Evolutionary conservation across 305 asterid genomes (phyloP), one percentile per base, ranked within the genome.

Genomic region (Solanum hybrid): DNA sequence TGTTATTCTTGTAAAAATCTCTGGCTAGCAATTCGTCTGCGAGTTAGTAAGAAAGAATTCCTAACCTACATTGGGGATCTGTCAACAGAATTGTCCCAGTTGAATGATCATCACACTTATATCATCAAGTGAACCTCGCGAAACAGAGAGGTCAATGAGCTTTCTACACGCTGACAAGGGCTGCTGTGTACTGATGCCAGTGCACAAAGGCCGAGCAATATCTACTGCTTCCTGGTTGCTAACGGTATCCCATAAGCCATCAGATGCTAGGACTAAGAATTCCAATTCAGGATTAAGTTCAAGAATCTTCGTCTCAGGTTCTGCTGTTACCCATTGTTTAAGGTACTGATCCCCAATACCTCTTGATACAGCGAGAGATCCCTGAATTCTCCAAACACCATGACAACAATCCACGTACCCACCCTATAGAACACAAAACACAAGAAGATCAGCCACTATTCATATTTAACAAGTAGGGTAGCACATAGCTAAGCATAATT

Each of bases 211-310:
- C 2, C 95, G 95, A 26, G 93, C 95, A 35, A 93, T 89, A 85
- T 96, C 98, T 81, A 95, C 33, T 1, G 97, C 99, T 92, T 97
- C 99, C 86, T 97, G 98, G 90, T 97, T 97, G 90, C 93, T 91
- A 64, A 97, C 97, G 94, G 95, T 96, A 89, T 96, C 99, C 99
- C 99, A 96, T 80, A 96, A 89, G 89, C 99, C 98, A 90, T 96
- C 99, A n/a, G 98, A 96, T 61, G 98, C 99, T 80, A 96, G 97
- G 89, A 96, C 87, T 84, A 96, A 90, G 92, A 96, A 96, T 92
- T 96, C 99, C 24, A 94, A 89, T 42, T 94, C 96, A 14, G 91
- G 94, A 84, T 92, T 86, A 11, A 96, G 95, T 46, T 64, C 90
- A 91, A 95, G 61, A 69, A 95, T 37, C 89, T 77, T 91, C 0